Conservation (phyloP, 2,329 filamentous ascomycete species). For the Sporothrix pseudoabietina region DNA sequence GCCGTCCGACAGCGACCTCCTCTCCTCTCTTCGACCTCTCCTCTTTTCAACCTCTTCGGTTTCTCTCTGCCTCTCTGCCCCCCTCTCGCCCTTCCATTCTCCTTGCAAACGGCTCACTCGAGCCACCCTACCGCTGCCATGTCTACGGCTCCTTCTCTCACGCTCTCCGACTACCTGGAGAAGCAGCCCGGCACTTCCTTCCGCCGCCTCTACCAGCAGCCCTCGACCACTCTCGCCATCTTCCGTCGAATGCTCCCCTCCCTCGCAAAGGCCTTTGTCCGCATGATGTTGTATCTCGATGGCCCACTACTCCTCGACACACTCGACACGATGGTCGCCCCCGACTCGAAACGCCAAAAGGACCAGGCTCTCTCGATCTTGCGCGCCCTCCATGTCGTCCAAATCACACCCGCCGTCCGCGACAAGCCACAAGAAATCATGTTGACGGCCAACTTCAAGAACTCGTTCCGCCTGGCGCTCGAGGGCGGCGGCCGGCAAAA, state of each 20-base stretch:
- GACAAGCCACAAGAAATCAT: slow-evolving; percentile 70
- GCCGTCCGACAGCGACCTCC: slow-evolving; percentile 19
- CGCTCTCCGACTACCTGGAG: slow-evolving; percentile 88
- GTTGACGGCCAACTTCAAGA: slow-evolving; percentile 79
- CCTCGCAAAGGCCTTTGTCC: slow-evolving; percentile 91
- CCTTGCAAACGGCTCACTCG: background rate
- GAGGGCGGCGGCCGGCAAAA: slow-evolving; percentile 83
- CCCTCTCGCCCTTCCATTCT: background rate
- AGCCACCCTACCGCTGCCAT: slow-evolving; percentile 41
- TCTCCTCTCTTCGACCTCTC: slow-evolving; percentile 7
- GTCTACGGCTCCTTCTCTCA: slow-evolving; percentile 55
- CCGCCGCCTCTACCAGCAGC: slow-evolving; percentile 89
- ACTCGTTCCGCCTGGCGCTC: slow-evolving; percentile 80
- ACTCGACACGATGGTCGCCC: slow-evolving; percentile 82
- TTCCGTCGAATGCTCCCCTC: slow-evolving; percentile 97
- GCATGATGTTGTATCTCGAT: slow-evolving; percentile 91
- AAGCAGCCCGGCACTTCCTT: slow-evolving; percentile 87
- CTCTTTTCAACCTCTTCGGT: background rate
- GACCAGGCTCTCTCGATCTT: slow-evolving; percentile 83
- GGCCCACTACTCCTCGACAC: slow-evolving; percentile 75
- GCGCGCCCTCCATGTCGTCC: slow-evolving; percentile 82
- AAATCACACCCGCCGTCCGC: slow-evolving; percentile 61
- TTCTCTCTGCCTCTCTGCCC: background rate
- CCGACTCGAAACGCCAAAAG: slow-evolving; percentile 66
- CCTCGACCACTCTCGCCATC: slow-evolving; percentile 90